Base-by-base conservation (phyloP, 2,329 filamentous ascomycete species). In the Cordyceps cateniannulata region DNA sequence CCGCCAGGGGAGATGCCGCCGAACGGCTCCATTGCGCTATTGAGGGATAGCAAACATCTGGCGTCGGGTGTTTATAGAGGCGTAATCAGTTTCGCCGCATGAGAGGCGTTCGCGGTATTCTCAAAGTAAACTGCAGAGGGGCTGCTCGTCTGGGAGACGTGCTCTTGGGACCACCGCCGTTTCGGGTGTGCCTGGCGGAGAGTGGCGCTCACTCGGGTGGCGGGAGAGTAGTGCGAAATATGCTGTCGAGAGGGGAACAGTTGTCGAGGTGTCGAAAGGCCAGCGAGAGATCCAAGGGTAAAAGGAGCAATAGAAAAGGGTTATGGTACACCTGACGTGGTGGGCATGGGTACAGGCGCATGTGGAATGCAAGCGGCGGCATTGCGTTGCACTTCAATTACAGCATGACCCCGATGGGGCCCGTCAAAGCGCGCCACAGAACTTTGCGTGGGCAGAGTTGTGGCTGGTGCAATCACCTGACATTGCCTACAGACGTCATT, bases 1-100 rank as follows among this genome's bases (percentile, higher is more conserved):
- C 88, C 89, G 73, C 84, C 85, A 66, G 89, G 87, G 76, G 89
- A 91, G 76, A 92, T 80, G 75, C 86, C 87, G 79, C 87, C 86
- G 72, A 90, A 80, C 71, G 85, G 81, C 75, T 85, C 86, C 88
- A 91, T 91, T 74, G 73, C 77, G 75, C 68, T 71, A 69, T 66
- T 67, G 69, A 66, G 66, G 72, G 70, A 68, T 70, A 69, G 71
- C 70, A 72, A 74, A 78, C 79, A 82, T 81, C 76, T 77, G 79
- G 73, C 71, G 69, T 68, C 65, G 68, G 63, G 65, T 62, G 65
- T 57, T 10, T 14, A 63, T 42, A 61, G 63, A 57, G 63, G 52
- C 60, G 62, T 57, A 60, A 58, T 62, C 61, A 62, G 51, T 62
- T 53, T 58, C 58, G 64, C 63, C 63, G 69, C 69, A 71, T 72